Evolutionary conservation across 192 early-diverging fungal genomes (phyloP), one percentile per base, ranked within the genome.

Genomic region (Umbelopsis isabellina): DNA sequence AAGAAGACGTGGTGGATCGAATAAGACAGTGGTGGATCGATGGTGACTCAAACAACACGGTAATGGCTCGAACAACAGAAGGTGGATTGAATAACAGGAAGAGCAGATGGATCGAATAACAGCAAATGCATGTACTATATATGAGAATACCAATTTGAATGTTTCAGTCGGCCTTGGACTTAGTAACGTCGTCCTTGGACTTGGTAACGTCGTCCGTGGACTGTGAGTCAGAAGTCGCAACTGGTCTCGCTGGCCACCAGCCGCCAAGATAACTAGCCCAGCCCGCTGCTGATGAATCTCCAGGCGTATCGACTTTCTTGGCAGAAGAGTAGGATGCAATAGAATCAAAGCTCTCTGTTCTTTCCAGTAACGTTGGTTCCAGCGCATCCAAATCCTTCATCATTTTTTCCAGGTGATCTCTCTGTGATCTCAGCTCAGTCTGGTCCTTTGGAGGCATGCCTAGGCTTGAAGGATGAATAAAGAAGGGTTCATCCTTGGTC

Each of bases 311-410:
- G 2, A 35, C 30, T 25, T 61, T 61, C 27, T 61, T 61, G 10
- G 30, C 55, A 12, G 55, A 61, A 18, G 27, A 23, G 12, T 61
- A 61, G 13, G 55, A 61, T 35, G 55, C 55, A 35, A 61, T 61
- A 4, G 55, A 61, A 15, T 61, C 55, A 61, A 61, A 61, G 13
- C 55, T 61, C 30, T 61, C 55, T 13, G 55, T 61, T 61, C 55
- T 61, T 61, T 61, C 55, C 25, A 61, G 30, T 16, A 61, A 35
- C 1, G 55, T 61, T 35, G 55, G 55, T n/a, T 61, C 55, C 27
- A 61, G 30, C 3, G 55, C 55, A 35, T 61, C 55, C 18, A 61
- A 61, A 4, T 61, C 55, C 13, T 61, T 61, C 27, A 61, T 61
- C 27, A 61, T 61, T 30, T 61, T 61, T 35, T 61, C 55, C 55